Base-by-base conservation (phyloP, 2,329 filamentous ascomycete genomes). In the Onygenales sp. region DNA sequence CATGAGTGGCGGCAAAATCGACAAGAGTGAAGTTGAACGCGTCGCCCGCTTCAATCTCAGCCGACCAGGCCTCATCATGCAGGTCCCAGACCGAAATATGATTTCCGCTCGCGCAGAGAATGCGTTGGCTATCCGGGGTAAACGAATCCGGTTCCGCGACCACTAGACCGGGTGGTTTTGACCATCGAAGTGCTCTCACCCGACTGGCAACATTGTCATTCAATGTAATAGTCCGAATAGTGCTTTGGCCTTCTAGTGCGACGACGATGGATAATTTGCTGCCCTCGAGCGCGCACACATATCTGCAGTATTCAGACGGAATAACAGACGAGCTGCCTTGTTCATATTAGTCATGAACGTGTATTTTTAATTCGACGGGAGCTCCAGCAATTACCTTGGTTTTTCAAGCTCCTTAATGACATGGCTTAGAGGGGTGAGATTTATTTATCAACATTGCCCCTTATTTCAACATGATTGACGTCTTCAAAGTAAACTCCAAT, bases 41-140 rank as follows among this genome's bases (percentile, higher is more conserved):
- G 34, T 73, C 71, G 27, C 71, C 58, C 39, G 63, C 66, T 49
- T 72, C 68, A n/a, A 73, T 71, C 40, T 72, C 67, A 8, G 69
- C 71, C 21, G 65, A 59, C 56, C 65, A 63, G 52, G 66, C 62
- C 42, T 71, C 56, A 5, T 70, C 63, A n/a, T 65, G 52, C 17
- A 70, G 45, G 52, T 70, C 63, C 67, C 67, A 71, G 27, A 70
- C 57, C 6, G 66, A 61, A 51, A 72, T 62, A 42, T 66, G 67
- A 42, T 58, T 59, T 36, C 67, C 63, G 44, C 62, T 70, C 27
- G 65, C 64, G 44, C 60, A 67, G 2, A 73, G 60, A 13, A 73
- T 32, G 13, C 67, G 66, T 45, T 62, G 61, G 36, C 57, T 53
- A 40, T 56, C 54, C 10, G 31, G 21, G 14, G 14, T 47, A 10